Percentiles rank a stretch among this genome's conserved stretches.
Conservation (phyloP, 2,329 filamentous ascomycete species). For the Raffaelea albimanens region DNA sequence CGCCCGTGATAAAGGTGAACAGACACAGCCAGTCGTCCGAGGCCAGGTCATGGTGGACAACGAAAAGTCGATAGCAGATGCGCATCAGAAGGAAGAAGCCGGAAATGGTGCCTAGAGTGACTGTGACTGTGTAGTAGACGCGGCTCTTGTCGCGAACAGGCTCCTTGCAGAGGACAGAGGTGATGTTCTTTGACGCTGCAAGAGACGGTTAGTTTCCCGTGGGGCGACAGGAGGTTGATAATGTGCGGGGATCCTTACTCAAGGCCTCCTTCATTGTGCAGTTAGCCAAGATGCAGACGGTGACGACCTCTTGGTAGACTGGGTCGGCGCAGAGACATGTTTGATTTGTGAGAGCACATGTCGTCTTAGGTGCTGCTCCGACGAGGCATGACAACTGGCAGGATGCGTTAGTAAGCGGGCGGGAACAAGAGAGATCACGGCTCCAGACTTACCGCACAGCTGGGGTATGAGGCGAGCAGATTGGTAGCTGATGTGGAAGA, state of each 20-base stretch:
- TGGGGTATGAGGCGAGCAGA: not conserved
- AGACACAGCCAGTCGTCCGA: slow-evolving; percentile 27
- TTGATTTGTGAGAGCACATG: not conserved
- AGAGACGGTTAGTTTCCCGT: slow-evolving; percentile 3
- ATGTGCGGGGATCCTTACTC: not conserved
- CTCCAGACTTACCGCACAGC: not conserved
- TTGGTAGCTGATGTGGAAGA: not conserved
- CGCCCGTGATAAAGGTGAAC: slow-evolving; percentile 16
- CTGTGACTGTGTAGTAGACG: slow-evolving; percentile 21
- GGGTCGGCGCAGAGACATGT: slow-evolving; percentile 6
- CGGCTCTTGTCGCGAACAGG: slow-evolving; percentile 19
- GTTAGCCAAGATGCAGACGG: slow-evolving; percentile 4
- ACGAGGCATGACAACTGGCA: slow-evolving; percentile 2
- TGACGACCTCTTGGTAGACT: not conserved
- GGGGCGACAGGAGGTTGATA: not conserved
- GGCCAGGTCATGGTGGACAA: slow-evolving; percentile 20
- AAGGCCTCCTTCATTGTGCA: slow-evolving; percentile 8
- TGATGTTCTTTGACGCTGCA: slow-evolving; percentile 16
- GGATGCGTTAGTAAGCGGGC: not conserved
- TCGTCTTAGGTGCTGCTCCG: not conserved
- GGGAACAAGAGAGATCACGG: no score
- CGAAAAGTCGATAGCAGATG: slow-evolving; percentile 23
- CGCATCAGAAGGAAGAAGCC: slow-evolving; percentile 28
- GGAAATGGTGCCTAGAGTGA: slow-evolving; percentile 22
- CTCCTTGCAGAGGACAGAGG: slow-evolving; percentile 16